Base-by-base conservation (phyloP, 139 green algal species). In the Picochlorum sp. region DNA sequence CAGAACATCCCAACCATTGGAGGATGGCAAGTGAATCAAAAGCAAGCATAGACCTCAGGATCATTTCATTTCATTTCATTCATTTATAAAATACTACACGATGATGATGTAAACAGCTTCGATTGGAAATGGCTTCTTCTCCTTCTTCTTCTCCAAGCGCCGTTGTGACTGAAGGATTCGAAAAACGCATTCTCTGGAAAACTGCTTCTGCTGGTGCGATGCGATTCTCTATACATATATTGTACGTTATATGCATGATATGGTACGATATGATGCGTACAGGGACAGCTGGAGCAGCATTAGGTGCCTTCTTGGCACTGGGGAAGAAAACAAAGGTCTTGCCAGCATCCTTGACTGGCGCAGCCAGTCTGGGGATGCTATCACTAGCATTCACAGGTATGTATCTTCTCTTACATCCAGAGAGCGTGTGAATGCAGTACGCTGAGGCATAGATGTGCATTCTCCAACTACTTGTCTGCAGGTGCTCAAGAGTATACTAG, bases 401-500 rank as follows among this genome's bases (percentile, higher is more conserved):
- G 28, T 30, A 1, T 30, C 0, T 30, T 30, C 0, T 30, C 28
- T 30, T 1, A 30, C 28, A 30, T 30, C 4, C 28, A 30, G 28
- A 30, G 28, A 30, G 28, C 28, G 28, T 30, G 28, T 30, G 28
- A 30, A 30, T 30, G 28, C 28, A 30, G 28, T 30, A 30, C 28
- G 28, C 28, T 30, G 28, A 30, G 28, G 28, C 28, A 30, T 30
- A 30, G 3, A 30, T 30, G 28, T 30, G 28, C 28, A 30, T 30
- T 30, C 28, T 30, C 28, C 7, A 0, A 30, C 28, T 30, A 7
- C 28, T 30, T 30, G 28, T 30, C 4, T 70, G 61, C 62, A 80
- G 73, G 24, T 1, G 55, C 66, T 16, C 74, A 80, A 51, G 74
- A 80, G 57, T 37, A 7, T 1, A 60, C 20, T 26, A 38, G 74